A percentile compares a stretch with the other conserved stretches of the same genome.
Conservation (phyloP, 106 monocot genomes). For the Apostasia ramifera region DNA sequence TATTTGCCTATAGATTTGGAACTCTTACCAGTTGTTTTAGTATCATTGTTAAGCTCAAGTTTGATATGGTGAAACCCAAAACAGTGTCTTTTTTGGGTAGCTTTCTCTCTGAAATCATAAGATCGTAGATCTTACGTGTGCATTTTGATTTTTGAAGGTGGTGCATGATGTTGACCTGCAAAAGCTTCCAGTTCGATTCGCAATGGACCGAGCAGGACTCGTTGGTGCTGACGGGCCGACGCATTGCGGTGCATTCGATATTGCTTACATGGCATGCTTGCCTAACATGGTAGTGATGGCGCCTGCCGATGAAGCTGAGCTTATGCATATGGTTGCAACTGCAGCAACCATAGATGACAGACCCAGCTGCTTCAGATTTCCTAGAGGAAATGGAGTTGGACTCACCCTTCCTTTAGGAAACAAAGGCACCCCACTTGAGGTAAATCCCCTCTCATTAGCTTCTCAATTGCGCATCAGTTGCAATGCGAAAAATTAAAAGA, state of each 20-base stretch:
- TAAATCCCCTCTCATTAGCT: conserved; percentile 6
- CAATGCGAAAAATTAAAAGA: background rate
- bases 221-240: conserved; percentile 92
- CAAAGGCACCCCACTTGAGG: conserved; percentile 76
- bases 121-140: too few relatives aligned
- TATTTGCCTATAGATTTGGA: too few relatives aligned
- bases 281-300: conserved; percentile 99
- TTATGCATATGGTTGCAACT: conserved; percentile 91
- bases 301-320: conserved; percentile 79
- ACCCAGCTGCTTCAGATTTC: conserved; percentile 81
- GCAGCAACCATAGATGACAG: conserved; percentile 80
- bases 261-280: conserved; percentile 83
- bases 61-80: too few relatives aligned
- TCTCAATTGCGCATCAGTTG: background rate
- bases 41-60: too few relatives aligned
- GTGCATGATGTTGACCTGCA: conserved; percentile 90
- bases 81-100: too few relatives aligned
- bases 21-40: too few relatives aligned
- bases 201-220: conserved; percentile 74
- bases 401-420: conserved; percentile 39
- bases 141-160: conserved; percentile 27
- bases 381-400: conserved; percentile 71
- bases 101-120: too few relatives aligned
- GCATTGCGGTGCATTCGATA: conserved; percentile 83
- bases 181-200: conserved; percentile 72